A percentile compares a stretch with the other conserved stretches of the same genome.
phyloP scores from a whole-genome alignment of 306 rosid genomes.

The Cercis canadensis region DNA sequence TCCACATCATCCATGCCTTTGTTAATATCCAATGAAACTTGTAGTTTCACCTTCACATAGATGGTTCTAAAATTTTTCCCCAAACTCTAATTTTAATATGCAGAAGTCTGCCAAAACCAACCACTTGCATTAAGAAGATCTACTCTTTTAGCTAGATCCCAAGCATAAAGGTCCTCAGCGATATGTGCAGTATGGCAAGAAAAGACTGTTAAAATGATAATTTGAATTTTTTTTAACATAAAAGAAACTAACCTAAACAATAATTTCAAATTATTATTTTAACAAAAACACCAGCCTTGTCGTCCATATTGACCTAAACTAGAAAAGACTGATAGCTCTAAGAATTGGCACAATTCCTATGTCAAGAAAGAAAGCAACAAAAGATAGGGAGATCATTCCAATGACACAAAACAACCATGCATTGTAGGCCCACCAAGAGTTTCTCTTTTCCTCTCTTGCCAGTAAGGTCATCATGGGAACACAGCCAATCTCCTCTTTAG shows the following conservation, averaged over 20 bases:
- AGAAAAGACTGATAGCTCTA: slow-evolving; percentile 56
- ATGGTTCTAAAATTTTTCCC: too few species aligned
- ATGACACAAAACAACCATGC: slow-evolving; percentile 65
- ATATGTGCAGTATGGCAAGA: slow-evolving; percentile 51
- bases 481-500: slow-evolving; percentile 87
- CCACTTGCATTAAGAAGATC: slow-evolving; percentile 77
- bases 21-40: too few species aligned
- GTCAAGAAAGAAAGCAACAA: slow-evolving; percentile 78
- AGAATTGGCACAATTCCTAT: slow-evolving; percentile 61
- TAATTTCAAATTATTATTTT: too few species aligned
- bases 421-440: slow-evolving; percentile 82
- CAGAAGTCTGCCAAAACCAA: slow-evolving; percentile 94
- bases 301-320: slow-evolving; percentile 67
- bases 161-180: slow-evolving; percentile 71
- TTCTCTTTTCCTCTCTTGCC: slow-evolving; percentile 73
- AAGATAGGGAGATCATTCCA: slow-evolving; percentile 67
- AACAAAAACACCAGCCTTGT: slow-evolving; percentile 54
- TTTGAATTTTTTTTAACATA: too few species aligned
- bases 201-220: too few species aligned
- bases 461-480: slow-evolving; percentile 78
- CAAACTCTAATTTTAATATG: too few species aligned
- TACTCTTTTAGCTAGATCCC: slow-evolving; percentile 74
- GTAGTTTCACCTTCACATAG: too few species aligned
- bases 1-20: too few species aligned
- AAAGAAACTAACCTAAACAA: too few species aligned